phyloP scores from a whole-genome alignment of 306 rosid genomes.

The Crotalaria pallida region DNA sequence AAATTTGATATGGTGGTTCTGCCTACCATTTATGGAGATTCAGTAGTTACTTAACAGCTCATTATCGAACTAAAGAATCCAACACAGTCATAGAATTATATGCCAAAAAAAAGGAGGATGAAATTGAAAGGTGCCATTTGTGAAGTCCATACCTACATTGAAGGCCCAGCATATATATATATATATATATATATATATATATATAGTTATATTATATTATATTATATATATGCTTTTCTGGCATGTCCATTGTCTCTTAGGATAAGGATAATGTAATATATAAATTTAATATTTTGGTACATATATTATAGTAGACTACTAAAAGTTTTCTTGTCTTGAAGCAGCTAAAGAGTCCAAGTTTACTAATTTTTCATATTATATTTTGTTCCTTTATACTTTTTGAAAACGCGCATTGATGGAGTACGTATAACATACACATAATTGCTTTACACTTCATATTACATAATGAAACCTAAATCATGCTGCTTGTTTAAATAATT shows the following conservation, averaged over 20 bases:
- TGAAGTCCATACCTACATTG: neutral
- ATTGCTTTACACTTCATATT: neutral
- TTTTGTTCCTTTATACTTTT: neutral
- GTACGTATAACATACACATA: neutral
- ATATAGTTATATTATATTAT: no score
- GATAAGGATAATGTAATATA: conserved; percentile 2
- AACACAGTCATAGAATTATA: neutral
- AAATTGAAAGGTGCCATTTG: neutral
- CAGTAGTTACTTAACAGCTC: conserved; percentile 10
- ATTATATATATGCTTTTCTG: conserved; percentile 8
- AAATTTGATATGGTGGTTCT: neutral
- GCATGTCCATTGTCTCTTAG: neutral
- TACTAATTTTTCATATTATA: neutral
- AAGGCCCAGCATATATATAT: neutral
- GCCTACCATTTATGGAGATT: conserved; percentile 2
- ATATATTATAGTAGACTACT: neutral
- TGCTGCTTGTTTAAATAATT: no score
- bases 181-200: no score
- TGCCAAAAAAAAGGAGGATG: neutral
- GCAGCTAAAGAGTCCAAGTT: neutral
- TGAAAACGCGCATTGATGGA: neutral
- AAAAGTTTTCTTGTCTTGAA: neutral
- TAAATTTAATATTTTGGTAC: neutral
- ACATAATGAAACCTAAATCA: neutral
- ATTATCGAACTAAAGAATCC: neutral